These are phyloP conservation scores for Neoboletus subvelutipes DNA, from an alignment of 768 basidiomycete genomes.

Conservation along the genomic window DNA sequence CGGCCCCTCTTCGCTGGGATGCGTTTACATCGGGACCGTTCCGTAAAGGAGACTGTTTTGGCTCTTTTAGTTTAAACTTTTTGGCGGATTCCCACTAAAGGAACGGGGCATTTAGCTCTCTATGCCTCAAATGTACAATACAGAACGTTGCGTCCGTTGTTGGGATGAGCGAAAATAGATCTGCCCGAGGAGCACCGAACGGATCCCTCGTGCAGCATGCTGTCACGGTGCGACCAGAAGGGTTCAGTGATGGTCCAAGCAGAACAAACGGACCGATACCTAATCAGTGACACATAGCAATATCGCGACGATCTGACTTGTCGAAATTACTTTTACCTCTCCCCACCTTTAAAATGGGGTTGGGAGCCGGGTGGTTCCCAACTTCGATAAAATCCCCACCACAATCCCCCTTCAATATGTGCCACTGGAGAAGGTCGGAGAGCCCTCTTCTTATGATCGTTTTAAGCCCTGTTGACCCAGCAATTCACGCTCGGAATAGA, in stretches of 20 bases:
- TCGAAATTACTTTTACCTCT: slow-evolving; percentile 17
- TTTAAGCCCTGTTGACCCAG: slow-evolving; percentile 12
- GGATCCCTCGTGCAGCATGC: slow-evolving; percentile 27
- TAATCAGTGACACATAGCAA: slow-evolving; percentile 24
- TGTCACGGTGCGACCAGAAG: slow-evolving; percentile 22
- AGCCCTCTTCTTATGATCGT: slow-evolving; percentile 11
- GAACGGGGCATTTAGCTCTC: slow-evolving; percentile 17
- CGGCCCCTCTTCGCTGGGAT: slow-evolving; percentile 19
- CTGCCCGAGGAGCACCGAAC: slow-evolving; percentile 33
- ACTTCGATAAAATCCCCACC: slow-evolving; percentile 15
- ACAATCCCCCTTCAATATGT: slow-evolving; percentile 48
- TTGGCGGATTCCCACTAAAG: slow-evolving; percentile 27
- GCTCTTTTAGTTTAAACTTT: slow-evolving; percentile 37
- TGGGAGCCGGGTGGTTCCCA: not conserved
- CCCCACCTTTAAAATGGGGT: slow-evolving; percentile 28
- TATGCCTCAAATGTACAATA: slow-evolving; percentile 24
- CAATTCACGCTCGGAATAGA: slow-evolving; percentile 36
- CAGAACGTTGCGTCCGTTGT: slow-evolving; percentile 14
- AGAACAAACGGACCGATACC: slow-evolving; percentile 22
- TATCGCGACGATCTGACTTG: slow-evolving; percentile 27
- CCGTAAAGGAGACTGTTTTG: slow-evolving; percentile 31
- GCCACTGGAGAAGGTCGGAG: slow-evolving; percentile 67
- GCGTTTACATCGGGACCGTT: slow-evolving; percentile 17
- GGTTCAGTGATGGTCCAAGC: slow-evolving; percentile 21
- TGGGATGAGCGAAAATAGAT: slow-evolving; percentile 26